Conservation (phyloP, 805 yeast genomes). For the Sugiyamaella chiloensis region DNA sequence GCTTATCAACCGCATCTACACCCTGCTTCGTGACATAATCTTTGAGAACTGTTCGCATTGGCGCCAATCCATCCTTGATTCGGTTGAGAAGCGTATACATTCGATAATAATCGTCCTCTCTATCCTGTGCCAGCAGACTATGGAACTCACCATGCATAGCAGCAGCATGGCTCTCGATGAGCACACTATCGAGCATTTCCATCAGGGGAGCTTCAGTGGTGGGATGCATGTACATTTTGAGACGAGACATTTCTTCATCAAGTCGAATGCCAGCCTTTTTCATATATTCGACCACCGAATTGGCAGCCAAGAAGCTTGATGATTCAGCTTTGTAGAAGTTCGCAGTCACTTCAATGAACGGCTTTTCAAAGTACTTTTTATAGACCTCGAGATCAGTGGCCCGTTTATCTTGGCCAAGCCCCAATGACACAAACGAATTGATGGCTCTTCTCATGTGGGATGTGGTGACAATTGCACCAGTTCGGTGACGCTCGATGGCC, state of each 20-base stretch:
- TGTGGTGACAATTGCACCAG: slow-evolving; percentile 69
- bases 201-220: slow-evolving; percentile 77
- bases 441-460: slow-evolving; percentile 68
- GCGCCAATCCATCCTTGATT: slow-evolving; percentile 74
- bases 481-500: slow-evolving; percentile 73
- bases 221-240: slow-evolving; percentile 77
- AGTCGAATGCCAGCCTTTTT: slow-evolving; percentile 79
- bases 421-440: slow-evolving; percentile 81
- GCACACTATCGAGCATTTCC: slow-evolving; percentile 68
- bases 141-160: slow-evolving; percentile 75
- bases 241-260: slow-evolving; percentile 75
- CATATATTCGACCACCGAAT: slow-evolving; percentile 89
- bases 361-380: slow-evolving; percentile 70
- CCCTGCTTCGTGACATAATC: slow-evolving; percentile 69
- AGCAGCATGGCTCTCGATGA: slow-evolving; percentile 75
- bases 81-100: slow-evolving; percentile 74
- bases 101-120: slow-evolving; percentile 68
- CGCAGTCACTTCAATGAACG: slow-evolving; percentile 59
- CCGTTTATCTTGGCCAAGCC: slow-evolving; percentile 88
- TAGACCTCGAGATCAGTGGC: slow-evolving; percentile 81
- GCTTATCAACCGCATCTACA: slow-evolving; percentile 54
- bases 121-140: slow-evolving; percentile 67
- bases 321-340: slow-evolving; percentile 68
- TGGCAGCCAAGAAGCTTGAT: slow-evolving; percentile 56
- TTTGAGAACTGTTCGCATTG: slow-evolving; percentile 71